These are phyloP conservation scores for Hemisphaericaspora xylanilytica DNA, from an alignment of 1,139 yeast genomes.

Conservation along the genomic window DNA sequence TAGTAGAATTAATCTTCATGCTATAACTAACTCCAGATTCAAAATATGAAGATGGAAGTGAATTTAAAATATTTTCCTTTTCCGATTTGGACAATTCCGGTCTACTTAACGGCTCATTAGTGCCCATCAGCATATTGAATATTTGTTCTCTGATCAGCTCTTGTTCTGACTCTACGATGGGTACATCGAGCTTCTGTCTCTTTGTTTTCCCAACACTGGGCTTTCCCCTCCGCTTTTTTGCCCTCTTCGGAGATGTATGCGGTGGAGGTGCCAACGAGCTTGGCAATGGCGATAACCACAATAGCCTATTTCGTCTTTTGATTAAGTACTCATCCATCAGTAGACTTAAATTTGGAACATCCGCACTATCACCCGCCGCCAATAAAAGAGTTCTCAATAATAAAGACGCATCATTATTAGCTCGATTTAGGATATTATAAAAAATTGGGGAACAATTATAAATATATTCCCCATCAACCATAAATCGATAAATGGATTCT, in stretches of 20 bases:
- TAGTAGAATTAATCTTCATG: constrained; percentile 4
- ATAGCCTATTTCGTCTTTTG: constrained; percentile 16
- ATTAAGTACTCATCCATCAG: constrained; percentile 23
- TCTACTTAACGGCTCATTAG: background rate
- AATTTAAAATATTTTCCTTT: constrained; percentile 22
- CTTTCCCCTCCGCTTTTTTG: background rate
- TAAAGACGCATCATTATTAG: constrained; percentile 3
- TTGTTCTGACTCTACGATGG: background rate
- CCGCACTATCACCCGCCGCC: constrained; percentile 1
- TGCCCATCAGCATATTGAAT: background rate
- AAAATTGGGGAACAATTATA: constrained; percentile 11
- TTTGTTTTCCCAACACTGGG: background rate
- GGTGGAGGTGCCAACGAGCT: constrained; percentile 5
- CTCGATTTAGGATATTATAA: constrained; percentile 2
- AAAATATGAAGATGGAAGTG: constrained; percentile 17
- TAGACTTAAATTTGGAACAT: constrained; percentile 18
- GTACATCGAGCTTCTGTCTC: background rate
- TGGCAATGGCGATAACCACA: constrained; percentile 14
- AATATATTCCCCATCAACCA: constrained; percentile 1
- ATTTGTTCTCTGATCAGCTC: constrained; percentile 1
- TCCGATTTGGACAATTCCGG: constrained; percentile 7
- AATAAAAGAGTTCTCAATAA: background rate
- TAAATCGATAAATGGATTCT: constrained; percentile 3
- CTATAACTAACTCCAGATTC: constrained; percentile 14
- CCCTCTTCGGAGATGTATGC: background rate